phyloP scores from a whole-genome alignment of 345 rosid species.

The Camelina sativa region DNA sequence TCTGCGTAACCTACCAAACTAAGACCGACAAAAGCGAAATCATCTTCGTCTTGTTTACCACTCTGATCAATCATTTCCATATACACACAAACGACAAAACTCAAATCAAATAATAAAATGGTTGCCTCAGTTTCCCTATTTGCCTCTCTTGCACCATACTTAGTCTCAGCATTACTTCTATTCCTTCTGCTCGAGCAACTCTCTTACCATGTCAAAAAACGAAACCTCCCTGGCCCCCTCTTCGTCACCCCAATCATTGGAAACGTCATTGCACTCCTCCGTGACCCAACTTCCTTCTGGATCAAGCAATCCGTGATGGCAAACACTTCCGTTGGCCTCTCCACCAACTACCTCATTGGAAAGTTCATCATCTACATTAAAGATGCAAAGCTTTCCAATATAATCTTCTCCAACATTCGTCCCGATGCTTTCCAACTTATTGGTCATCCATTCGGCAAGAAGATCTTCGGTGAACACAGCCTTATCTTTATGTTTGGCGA shows the following conservation, averaged over 20 bases:
- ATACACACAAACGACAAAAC: too few relatives aligned
- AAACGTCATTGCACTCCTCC: constrained; percentile 55
- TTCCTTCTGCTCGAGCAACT: constrained; percentile 57
- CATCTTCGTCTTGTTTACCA: too few relatives aligned
- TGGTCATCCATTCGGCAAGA: constrained; percentile 84
- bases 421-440: constrained; percentile 76
- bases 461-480: constrained; percentile 81
- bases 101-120: background rate
- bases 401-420: constrained; percentile 67
- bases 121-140: background rate
- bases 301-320: constrained; percentile 52
- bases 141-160: constrained; percentile 34
- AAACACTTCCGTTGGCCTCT: constrained; percentile 49
- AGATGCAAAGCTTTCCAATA: constrained; percentile 66
- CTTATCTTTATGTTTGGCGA: constrained; percentile 79
- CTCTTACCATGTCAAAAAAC: constrained; percentile 58
- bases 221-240: constrained; percentile 62
- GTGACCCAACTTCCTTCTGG: constrained; percentile 73
- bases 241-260: constrained; percentile 69
- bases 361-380: constrained; percentile 66
- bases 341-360: constrained; percentile 67
- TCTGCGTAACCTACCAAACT: constrained; percentile 10
- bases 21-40: background rate
- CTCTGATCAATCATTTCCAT: too few relatives aligned
- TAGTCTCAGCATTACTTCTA: constrained; percentile 43